A percentile compares a stretch with the other conserved stretches of the same genome.
Conservation (phyloP, 2,329 filamentous ascomycete genomes). For the Zasmidium citrigriseum region DNA sequence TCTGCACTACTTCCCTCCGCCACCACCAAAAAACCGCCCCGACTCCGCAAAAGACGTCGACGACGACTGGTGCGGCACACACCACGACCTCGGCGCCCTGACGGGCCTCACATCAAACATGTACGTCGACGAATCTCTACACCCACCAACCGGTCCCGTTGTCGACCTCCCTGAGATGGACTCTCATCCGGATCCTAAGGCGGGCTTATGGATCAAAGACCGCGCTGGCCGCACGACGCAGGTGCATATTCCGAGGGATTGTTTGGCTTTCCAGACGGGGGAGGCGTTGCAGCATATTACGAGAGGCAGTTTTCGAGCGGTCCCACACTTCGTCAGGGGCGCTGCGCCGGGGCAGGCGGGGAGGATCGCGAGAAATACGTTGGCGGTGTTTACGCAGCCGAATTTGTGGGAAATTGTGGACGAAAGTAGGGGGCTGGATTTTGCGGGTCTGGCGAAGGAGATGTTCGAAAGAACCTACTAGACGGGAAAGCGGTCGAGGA, state of each 20-base stretch:
- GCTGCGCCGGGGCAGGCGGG: constrained; percentile 56
- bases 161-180: constrained; percentile 66
- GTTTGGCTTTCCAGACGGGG: not conserved
- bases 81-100: constrained; percentile 88
- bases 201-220: constrained; percentile 92
- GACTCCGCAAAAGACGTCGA: constrained; percentile 44
- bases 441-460: constrained; percentile 22
- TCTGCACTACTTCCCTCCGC: constrained; percentile 82
- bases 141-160: constrained; percentile 25
- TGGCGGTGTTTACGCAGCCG: constrained; percentile 96
- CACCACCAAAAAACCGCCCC: constrained; percentile 36
- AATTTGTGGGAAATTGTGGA: constrained; percentile 82
- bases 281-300: not conserved
- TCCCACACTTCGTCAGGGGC: constrained; percentile 92
- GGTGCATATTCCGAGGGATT: constrained; percentile 86
- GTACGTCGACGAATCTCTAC: constrained; percentile 78
- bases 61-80: constrained; percentile 93
- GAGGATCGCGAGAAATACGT: constrained; percentile 66
- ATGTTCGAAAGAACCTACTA: constrained; percentile 25
- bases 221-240: constrained; percentile 81
- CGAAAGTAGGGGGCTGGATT: constrained; percentile 53
- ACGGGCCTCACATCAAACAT: constrained; percentile 93
- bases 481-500: too few relatives aligned
- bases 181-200: constrained; percentile 75
- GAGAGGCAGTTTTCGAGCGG: constrained; percentile 52